A percentile compares a stretch with the other conserved stretches of the same genome.
phyloP scores from a whole-genome alignment of 139 green algal genomes.

The Tetradesmus obliquus region DNA sequence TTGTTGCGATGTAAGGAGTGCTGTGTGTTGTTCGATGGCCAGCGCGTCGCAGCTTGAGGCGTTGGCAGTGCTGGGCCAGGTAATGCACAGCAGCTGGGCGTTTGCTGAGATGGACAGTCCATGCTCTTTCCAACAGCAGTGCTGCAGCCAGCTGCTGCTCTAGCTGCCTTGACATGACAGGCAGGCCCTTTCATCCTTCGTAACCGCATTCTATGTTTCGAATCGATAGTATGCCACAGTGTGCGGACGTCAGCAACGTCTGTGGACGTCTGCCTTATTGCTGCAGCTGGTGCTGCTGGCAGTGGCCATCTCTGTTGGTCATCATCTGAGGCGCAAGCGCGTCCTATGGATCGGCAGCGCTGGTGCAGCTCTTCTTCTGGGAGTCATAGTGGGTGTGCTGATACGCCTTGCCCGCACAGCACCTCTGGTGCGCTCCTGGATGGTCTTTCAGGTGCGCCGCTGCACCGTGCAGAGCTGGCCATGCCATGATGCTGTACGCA shows the following conservation, averaged over 20 bases:
- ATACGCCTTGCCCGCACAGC: slow-evolving; percentile 27
- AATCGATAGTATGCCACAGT: not conserved
- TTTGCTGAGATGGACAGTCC: not conserved
- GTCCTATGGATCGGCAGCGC: slow-evolving; percentile 67
- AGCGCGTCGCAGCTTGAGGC: not conserved
- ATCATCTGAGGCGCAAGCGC: slow-evolving; percentile 39
- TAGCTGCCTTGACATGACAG: no score
- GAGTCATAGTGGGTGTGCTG: slow-evolving; percentile 53
- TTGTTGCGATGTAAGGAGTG: not conserved
- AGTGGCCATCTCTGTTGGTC: slow-evolving; percentile 51
- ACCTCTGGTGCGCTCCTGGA: not conserved
- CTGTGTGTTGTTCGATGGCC: not conserved
- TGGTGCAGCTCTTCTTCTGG: slow-evolving; percentile 56
- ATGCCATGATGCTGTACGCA: not conserved
- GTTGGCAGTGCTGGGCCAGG: slow-evolving; percentile 20
- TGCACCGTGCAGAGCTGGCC: no score
- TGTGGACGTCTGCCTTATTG: not conserved
- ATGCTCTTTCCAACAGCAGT: not conserved
- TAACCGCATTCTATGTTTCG: no score
- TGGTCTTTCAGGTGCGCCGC: slow-evolving; percentile 56
- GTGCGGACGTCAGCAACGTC: not conserved
- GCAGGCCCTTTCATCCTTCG: no score
- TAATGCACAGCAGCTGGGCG: slow-evolving; percentile 45
- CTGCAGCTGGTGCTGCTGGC: slow-evolving; percentile 61
- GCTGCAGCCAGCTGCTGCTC: no score